Evolutionary conservation across 1,284 basidiomycete genomes (phyloP), one percentile per base, ranked within the genome.

Genomic region (Cutaneotrichosporon cutaneum): DNA sequence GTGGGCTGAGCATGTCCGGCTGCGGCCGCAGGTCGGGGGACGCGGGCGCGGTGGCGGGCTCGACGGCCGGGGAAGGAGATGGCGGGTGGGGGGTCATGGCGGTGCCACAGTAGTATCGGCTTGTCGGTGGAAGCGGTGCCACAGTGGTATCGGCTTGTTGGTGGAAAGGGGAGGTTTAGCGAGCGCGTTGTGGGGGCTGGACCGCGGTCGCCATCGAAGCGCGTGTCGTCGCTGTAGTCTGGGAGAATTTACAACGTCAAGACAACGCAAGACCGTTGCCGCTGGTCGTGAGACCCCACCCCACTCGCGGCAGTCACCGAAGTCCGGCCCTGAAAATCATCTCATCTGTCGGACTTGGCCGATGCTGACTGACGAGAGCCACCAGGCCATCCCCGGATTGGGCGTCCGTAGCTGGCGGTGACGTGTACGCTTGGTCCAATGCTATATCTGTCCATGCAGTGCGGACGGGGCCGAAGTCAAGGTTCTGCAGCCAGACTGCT

Each of bases 321-420:
- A 4, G 39, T 42, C 39, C 11, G 9, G 10, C 45, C 45, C 22
- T 47, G 45, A 47, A 47, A 47, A 47, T 47, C 45, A 47, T 47
- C 45, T 47, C 45, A 47, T 47, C 45, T 47, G 45, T 47, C 45
- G 45, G 45, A 47, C 11, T 24, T 47, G 45, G 18, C 45, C 45
- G 45, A 47, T 9, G n/a, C n/a, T n/a, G 6, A 22, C 24, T 26
- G 45, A 26, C 45, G 14, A 26, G 16, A n/a, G 16, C 8, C 9
- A 26, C 14, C 45, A 45, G n/a, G n/a, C n/a, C n/a, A n/a, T n/a
- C n/a, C n/a, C n/a, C n/a, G n/a, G n/a, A n/a, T n/a, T n/a, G n/a
- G n/a, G n/a, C n/a, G n/a, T n/a, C n/a, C n/a, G n/a, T n/a, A n/a
- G n/a, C n/a, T n/a, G n/a, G n/a, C n/a, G n/a, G n/a, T n/a, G n/a